phyloP scores from a whole-genome alignment of 257 asterid species.

The Capsicum rhomboideum region DNA sequence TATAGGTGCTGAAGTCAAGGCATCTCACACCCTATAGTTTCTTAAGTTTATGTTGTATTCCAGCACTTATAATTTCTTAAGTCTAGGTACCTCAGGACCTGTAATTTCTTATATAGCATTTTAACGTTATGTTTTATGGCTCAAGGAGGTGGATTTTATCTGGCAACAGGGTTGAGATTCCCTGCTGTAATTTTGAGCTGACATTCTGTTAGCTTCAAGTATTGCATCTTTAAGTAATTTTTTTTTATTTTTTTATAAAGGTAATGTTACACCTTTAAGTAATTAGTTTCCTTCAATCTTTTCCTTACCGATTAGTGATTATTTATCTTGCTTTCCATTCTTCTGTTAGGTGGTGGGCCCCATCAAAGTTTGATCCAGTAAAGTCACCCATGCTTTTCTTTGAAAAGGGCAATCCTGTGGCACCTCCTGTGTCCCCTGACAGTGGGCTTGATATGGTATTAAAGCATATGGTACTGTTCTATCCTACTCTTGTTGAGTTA shows the following conservation, averaged over 20 bases:
- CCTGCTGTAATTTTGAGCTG: neutral
- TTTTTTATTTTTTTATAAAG: too few relatives aligned
- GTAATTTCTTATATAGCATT: neutral
- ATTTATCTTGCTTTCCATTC: neutral
- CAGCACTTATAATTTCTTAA: neutral
- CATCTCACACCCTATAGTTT: neutral
- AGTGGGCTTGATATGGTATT: constrained; percentile 75
- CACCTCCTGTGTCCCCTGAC: constrained; percentile 60
- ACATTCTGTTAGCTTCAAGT: neutral
- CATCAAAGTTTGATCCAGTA: constrained; percentile 93
- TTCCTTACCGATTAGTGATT: neutral
- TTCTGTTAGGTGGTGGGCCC: constrained; percentile 96
- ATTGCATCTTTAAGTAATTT: neutral
- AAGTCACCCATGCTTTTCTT: constrained; percentile 92
- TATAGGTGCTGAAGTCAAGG: neutral
- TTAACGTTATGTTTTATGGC: neutral
- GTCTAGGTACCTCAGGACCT: neutral
- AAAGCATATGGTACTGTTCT: constrained; percentile 56
- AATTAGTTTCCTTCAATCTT: neutral
- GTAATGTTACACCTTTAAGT: neutral
- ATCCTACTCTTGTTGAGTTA: neutral
- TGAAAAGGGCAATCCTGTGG: constrained; percentile 68
- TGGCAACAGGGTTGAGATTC: neutral
- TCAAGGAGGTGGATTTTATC: neutral
- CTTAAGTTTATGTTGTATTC: neutral